Percentiles rank a stretch among this genome's conserved stretches.
phyloP scores from a whole-genome alignment of 2,329 filamentous ascomycete species.

The Aspergillus felis region DNA sequence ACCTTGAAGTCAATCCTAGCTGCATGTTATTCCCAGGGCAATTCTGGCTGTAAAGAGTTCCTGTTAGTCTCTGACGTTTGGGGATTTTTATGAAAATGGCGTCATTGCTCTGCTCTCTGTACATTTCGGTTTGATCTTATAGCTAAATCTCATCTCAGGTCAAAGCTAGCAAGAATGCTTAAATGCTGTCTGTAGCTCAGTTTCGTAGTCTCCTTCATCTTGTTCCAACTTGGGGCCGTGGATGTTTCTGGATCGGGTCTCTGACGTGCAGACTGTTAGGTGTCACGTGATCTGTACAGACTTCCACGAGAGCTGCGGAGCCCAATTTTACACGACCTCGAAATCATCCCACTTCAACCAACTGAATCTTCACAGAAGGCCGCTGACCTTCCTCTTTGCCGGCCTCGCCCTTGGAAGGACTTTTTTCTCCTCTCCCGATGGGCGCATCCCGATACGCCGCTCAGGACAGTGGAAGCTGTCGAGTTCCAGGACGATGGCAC shows the following conservation, averaged over 20 bases:
- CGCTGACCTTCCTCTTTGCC: slow-evolving; percentile 15
- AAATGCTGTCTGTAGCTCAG: too few relatives aligned
- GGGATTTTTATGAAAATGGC: background rate
- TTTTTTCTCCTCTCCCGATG: slow-evolving; percentile 27
- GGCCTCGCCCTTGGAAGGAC: slow-evolving; percentile 16
- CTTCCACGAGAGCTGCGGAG: background rate
- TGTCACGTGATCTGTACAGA: background rate
- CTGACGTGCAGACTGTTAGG: background rate
- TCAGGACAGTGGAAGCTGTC: slow-evolving; percentile 38
- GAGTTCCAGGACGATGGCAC: slow-evolving; percentile 34
- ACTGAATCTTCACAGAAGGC: slow-evolving; percentile 12
- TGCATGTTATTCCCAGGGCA: background rate
- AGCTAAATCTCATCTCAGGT: background rate
- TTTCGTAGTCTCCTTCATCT: too few relatives aligned
- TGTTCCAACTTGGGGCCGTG: too few relatives aligned
- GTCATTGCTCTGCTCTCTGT: background rate
- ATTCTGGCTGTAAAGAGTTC: background rate
- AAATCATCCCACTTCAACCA: slow-evolving; percentile 7
- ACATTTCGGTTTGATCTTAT: background rate
- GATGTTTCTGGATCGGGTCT: background rate
- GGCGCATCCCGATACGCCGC: slow-evolving; percentile 30
- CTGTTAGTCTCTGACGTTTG: background rate
- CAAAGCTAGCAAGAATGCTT: too few relatives aligned
- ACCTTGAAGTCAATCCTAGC: background rate
- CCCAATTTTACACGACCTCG: background rate